A percentile compares a stretch with the other conserved stretches of the same genome.
Evolutionary conservation across 1,139 yeast species (phyloP).

Genomic region (Taphrina deformans): DNA sequence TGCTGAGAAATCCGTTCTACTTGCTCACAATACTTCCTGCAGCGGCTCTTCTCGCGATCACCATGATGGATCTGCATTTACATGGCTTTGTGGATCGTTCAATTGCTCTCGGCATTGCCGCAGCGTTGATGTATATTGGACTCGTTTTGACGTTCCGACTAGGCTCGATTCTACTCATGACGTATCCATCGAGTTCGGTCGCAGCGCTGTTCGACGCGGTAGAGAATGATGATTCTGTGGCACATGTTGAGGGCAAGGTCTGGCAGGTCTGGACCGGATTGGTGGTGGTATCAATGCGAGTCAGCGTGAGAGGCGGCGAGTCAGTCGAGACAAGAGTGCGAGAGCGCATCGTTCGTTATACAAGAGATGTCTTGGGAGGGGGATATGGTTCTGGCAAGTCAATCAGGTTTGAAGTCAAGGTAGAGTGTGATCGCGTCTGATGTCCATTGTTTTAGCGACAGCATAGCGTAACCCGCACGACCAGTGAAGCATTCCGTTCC

Average conservation of each 20-base stretch:
- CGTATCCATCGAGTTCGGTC: slow-evolving; percentile 28
- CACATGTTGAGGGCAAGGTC: slow-evolving; percentile 17
- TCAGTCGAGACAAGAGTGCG: slow-evolving; percentile 20
- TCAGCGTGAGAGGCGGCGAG: slow-evolving; percentile 30
- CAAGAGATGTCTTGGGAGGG: slow-evolving; percentile 31
- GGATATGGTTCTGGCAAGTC: slow-evolving; percentile 32
- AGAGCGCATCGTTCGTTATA: slow-evolving; percentile 24
- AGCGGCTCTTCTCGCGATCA: background rate
- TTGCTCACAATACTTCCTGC: slow-evolving; percentile 23
- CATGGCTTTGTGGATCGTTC: slow-evolving; percentile 13
- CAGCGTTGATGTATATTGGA: slow-evolving; percentile 10
- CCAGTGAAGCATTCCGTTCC: background rate
- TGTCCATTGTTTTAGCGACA: background rate
- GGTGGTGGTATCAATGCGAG: slow-evolving; percentile 18
- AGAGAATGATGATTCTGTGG: slow-evolving; percentile 18
- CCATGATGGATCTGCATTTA: background rate
- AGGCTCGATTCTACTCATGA: slow-evolving; percentile 32
- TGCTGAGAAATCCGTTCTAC: slow-evolving; percentile 22
- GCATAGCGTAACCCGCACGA: background rate
- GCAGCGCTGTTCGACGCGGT: slow-evolving; percentile 2
- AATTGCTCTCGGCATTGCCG: slow-evolving; percentile 12
- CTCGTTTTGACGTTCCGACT: slow-evolving; percentile 9
- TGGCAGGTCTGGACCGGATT: slow-evolving; percentile 32
- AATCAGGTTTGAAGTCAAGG: slow-evolving; percentile 16
- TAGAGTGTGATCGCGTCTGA: slow-evolving; percentile 26